A percentile compares a stretch with the other conserved stretches of the same genome.
Evolutionary conservation across 2,329 filamentous ascomycete genomes (phyloP).

Genomic region (Monosporascus cannonballus): DNA sequence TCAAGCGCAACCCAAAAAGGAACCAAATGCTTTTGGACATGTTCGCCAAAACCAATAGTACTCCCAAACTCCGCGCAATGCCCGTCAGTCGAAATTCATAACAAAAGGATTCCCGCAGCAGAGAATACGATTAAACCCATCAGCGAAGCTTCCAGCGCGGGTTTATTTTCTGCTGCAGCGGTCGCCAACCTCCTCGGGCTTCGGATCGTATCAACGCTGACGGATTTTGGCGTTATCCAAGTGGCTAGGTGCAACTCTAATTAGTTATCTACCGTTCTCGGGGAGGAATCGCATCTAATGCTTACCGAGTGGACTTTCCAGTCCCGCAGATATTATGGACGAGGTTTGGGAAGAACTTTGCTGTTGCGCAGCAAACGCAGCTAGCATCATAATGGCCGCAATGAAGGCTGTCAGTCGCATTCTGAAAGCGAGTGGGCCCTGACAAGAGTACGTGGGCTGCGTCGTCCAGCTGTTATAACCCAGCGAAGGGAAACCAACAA

Average conservation of each 20-base stretch:
- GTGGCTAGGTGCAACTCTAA: background rate
- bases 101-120: slow-evolving; percentile 21
- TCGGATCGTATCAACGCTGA: background rate
- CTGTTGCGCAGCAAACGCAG: background rate
- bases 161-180: slow-evolving; percentile 18
- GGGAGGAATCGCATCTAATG: background rate
- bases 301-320: background rate
- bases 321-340: background rate
- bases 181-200: background rate
- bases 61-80: background rate
- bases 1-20: too few species aligned
- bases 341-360: background rate
- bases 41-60: too few species aligned
- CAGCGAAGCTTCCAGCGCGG: slow-evolving; percentile 22
- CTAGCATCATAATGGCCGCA: background rate
- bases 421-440: background rate
- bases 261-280: too few species aligned
- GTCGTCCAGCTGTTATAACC: background rate
- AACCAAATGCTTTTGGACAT: too few species aligned
- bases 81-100: slow-evolving; percentile 12
- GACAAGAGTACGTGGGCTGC: background rate
- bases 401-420: background rate
- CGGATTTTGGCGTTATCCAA: background rate
- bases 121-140: slow-evolving; percentile 27
- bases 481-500: background rate